Conservation (phyloP, 768 basidiomycete species). For the Agrocybe pediades region DNA sequence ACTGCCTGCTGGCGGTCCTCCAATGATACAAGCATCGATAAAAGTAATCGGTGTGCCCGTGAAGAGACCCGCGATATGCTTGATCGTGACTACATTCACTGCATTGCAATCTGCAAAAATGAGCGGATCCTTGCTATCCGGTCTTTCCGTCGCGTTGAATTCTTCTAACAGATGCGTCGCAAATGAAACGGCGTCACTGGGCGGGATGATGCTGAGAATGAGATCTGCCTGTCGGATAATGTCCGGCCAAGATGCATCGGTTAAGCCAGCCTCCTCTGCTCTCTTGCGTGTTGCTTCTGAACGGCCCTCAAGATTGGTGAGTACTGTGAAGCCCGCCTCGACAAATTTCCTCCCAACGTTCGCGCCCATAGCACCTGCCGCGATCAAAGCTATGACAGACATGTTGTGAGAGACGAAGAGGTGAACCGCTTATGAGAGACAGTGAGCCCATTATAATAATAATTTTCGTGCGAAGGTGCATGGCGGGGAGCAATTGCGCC, state of each 20-base stretch:
- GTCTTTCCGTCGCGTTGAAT: conserved; percentile 16
- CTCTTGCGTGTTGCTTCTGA: conserved; percentile 51
- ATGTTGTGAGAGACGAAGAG: conserved; percentile 22
- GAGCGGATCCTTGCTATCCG: conserved; percentile 17
- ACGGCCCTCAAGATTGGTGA: conserved; percentile 56
- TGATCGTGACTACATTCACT: conserved; percentile 51
- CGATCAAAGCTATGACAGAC: conserved; percentile 46
- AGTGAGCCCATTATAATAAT: not conserved
- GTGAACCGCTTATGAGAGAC: not conserved
- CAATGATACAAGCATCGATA: conserved; percentile 60
- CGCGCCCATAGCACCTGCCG: conserved; percentile 63
- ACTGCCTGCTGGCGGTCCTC: conserved; percentile 48
- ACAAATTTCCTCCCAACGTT: conserved; percentile 52
- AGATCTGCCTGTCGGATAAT: conserved; percentile 38
- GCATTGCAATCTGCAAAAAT: conserved; percentile 63
- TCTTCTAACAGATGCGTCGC: conserved; percentile 40
- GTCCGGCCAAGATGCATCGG: conserved; percentile 29
- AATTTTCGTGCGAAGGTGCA: conserved; percentile 16
- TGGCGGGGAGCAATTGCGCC: not conserved
- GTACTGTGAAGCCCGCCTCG: conserved; percentile 49
- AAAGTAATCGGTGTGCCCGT: conserved; percentile 36
- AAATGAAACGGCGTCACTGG: conserved; percentile 49
- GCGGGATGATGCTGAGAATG: conserved; percentile 61
- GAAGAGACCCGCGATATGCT: conserved; percentile 49
- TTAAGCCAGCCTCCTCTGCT: conserved; percentile 53